These are phyloP conservation scores for Beauveria sp. DNA, from an alignment of 2,329 filamentous ascomycete species.

Conservation along the genomic window DNA sequence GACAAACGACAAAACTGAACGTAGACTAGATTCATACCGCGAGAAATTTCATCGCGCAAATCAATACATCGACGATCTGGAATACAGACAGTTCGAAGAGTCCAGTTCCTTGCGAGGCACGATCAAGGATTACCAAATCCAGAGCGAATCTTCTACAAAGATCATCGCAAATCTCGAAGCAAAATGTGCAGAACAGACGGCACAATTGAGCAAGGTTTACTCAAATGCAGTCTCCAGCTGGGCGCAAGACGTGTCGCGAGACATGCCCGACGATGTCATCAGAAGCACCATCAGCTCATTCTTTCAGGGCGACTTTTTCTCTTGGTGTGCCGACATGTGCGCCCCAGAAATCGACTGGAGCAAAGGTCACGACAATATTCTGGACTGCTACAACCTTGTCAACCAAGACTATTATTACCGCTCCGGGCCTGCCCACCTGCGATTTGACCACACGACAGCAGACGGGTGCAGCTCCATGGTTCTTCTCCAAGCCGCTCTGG, in stretches of 20 bases:
- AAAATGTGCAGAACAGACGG: no score
- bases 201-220: neutral
- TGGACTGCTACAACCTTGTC: neutral
- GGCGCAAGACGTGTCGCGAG: neutral
- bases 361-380: accelerated
- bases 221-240: neutral
- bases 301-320: neutral
- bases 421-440: neutral
- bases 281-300: neutral
- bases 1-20: no score
- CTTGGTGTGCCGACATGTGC: constrained; percentile 3
- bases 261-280: neutral
- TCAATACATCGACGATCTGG: no score
- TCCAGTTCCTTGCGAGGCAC: neutral
- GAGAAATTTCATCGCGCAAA: accelerated
- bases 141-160: neutral
- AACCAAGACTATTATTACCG: neutral
- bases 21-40: no score
- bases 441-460: neutral
- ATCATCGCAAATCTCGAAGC: neutral
- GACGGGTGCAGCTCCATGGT: neutral
- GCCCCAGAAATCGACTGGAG: neutral
- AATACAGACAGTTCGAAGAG: no score
- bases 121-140: neutral
- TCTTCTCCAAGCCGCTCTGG: neutral